Conservation (phyloP, 2,329 filamentous ascomycete species). For the Paecilomyces formosus region DNA sequence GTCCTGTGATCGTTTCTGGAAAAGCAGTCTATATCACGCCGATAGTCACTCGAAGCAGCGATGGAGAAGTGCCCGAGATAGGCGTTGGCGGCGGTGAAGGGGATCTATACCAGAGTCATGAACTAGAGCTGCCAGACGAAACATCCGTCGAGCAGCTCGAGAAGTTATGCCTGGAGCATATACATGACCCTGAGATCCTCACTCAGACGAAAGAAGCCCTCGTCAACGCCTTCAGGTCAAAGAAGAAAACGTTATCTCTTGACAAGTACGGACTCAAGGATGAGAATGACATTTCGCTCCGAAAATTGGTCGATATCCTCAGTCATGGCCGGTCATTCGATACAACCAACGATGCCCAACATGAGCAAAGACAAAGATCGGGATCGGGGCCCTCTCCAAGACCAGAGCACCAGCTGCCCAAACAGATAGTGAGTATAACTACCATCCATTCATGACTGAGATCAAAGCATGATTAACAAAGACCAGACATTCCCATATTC, state of each 20-base stretch:
- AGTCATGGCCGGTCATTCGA: constrained; percentile 13
- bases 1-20: constrained; percentile 33
- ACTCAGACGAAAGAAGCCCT: constrained; percentile 23
- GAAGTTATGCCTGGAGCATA: constrained; percentile 40
- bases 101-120: constrained; percentile 61
- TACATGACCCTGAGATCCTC: constrained; percentile 20
- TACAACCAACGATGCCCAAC: neutral
- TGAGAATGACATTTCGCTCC: constrained; percentile 28
- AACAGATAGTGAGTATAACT: constrained; percentile 26
- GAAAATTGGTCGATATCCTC: constrained; percentile 26
- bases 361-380: too few relatives aligned
- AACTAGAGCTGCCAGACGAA: constrained; percentile 52
- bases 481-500: constrained; percentile 68
- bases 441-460: neutral
- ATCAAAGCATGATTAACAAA: neutral
- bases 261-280: constrained; percentile 29
- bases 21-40: constrained; percentile 69
- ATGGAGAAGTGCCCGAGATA: constrained; percentile 60
- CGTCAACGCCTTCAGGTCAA: constrained; percentile 23
- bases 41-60: constrained; percentile 58
- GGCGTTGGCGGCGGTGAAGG: constrained; percentile 74
- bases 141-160: constrained; percentile 46
- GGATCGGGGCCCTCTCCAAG: too few relatives aligned
- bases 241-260: constrained; percentile 27
- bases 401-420: constrained; percentile 13